Evolutionary conservation across 78 protist species (phyloP).

Genomic region (Pigoraptor vietnamica): DNA sequence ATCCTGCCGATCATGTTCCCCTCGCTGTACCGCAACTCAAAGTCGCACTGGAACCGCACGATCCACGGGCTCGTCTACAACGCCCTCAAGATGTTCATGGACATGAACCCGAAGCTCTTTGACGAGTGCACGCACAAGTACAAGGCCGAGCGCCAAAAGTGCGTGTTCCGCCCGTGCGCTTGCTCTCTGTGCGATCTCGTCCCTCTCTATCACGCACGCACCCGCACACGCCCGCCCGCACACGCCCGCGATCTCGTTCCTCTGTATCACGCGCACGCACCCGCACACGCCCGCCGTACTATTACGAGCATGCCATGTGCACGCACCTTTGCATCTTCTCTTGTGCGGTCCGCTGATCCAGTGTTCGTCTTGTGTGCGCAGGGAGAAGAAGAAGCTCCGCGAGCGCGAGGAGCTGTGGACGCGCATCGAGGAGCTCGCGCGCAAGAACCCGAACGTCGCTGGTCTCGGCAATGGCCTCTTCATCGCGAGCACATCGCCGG

Average conservation of each 20-base stretch:
- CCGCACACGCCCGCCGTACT: too few species aligned
- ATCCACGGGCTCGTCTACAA: slow-evolving; percentile 56
- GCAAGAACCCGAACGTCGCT: neutral
- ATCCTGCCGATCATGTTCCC: slow-evolving; percentile 61
- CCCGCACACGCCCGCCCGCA: too few species aligned
- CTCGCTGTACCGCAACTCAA: slow-evolving; percentile 35
- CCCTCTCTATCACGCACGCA: too few species aligned
- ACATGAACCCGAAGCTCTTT: slow-evolving; percentile 35
- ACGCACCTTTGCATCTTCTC: too few species aligned
- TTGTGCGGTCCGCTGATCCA: too few species aligned
- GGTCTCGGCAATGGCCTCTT: neutral
- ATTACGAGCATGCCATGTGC: too few species aligned
- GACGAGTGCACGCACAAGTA: slow-evolving; percentile 43
- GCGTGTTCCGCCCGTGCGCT: neutral
- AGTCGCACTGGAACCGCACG: slow-evolving; percentile 58
- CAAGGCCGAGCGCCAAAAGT: slow-evolving; percentile 2
- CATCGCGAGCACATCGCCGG: too few species aligned
- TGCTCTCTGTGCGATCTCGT: neutral
- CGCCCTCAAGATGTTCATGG: slow-evolving; percentile 62
- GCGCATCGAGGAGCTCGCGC: neutral
- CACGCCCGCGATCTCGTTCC: too few species aligned
- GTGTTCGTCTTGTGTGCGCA: too few species aligned
- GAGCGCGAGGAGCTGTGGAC: slow-evolving; percentile 3
- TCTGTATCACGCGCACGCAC: too few species aligned
- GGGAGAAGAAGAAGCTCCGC: neutral